phyloP scores from a whole-genome alignment of 345 rosid species.

The Clarkia xantiana region DNA sequence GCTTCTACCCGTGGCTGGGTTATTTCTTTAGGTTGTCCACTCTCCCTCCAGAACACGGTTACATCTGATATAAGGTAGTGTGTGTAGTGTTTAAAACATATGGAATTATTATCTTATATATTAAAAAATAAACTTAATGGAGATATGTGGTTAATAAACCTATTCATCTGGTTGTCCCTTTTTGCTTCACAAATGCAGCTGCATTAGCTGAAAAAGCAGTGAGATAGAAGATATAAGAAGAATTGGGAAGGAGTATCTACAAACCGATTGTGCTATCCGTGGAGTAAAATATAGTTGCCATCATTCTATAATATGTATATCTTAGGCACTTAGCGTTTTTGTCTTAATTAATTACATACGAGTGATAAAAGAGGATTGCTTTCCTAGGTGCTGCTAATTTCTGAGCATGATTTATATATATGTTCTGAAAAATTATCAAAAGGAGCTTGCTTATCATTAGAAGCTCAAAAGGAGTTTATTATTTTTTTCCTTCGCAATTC shows the following conservation, averaged over 20 bases:
- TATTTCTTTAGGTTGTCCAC: slow-evolving; percentile 82
- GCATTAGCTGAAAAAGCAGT: slow-evolving; percentile 91
- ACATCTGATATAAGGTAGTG: slow-evolving; percentile 93
- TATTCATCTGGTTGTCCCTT: not conserved
- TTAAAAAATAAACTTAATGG: no score
- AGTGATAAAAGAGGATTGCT: no score
- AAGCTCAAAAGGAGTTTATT: no score
- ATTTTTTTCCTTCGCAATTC: no score
- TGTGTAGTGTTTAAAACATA: not conserved
- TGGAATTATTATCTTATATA: not conserved
- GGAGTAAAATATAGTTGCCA: slow-evolving; percentile 26
- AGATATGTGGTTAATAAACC: not conserved
- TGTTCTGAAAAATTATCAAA: no score
- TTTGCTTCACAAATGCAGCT: slow-evolving; percentile 21
- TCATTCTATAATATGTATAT: not conserved
- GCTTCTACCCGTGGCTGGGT: slow-evolving; percentile 99
- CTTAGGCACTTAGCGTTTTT: no score
- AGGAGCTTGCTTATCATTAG: no score
- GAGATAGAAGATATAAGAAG: slow-evolving; percentile 87
- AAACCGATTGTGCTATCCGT: slow-evolving; percentile 86
- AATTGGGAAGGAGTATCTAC: slow-evolving; percentile 69
- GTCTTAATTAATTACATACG: no score
- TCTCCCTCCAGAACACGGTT: slow-evolving; percentile 76
- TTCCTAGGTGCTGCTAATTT: no score
- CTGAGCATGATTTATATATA: no score